Percentiles rank a stretch among this genome's conserved stretches.
phyloP scores from a whole-genome alignment of 2,329 filamentous ascomycete genomes.

The Xylariaceae sp. region DNA sequence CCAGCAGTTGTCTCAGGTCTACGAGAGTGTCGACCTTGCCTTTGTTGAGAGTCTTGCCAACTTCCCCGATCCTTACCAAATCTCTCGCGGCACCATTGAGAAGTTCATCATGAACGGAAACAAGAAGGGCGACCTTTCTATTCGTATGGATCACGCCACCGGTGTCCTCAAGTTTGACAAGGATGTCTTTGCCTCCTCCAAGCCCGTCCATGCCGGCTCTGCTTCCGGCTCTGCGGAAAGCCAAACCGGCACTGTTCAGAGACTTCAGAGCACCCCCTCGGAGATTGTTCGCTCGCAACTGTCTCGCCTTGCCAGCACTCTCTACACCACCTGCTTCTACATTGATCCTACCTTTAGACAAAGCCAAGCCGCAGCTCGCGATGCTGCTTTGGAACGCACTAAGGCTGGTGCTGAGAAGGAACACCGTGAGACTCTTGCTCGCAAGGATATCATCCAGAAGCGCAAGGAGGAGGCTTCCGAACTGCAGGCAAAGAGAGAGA shows the following conservation, averaged over 20 bases:
- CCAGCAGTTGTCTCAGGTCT: conserved; percentile 98
- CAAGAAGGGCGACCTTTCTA: conserved; percentile 97
- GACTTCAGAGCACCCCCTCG: conserved; percentile 93
- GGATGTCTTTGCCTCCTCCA: conserved; percentile 95
- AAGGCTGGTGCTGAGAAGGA: conserved; percentile 88
- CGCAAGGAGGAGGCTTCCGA: conserved; percentile 95
- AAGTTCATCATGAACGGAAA: conserved; percentile 99
- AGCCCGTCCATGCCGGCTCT: conserved; percentile 81
- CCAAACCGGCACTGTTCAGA: conserved; percentile 80
- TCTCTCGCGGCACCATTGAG: conserved; percentile 84
- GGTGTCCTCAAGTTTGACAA: conserved; percentile 96
- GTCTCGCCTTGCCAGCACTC: conserved; percentile 80
- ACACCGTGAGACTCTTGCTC: conserved; percentile 75
- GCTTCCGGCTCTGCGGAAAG: conserved; percentile 80
- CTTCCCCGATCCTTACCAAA: conserved; percentile 95
- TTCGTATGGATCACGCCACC: conserved; percentile 92
- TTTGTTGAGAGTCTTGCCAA: conserved; percentile 92
- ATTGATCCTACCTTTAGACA: conserved; percentile 88
- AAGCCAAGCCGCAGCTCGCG: conserved; percentile 70
- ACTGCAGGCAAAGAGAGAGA: conserved; percentile 79
- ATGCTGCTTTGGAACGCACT: conserved; percentile 74
- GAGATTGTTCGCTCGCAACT: conserved; percentile 97
- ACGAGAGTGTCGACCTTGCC: conserved; percentile 91
- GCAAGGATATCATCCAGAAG: conserved; percentile 89
- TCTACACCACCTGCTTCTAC: conserved; percentile 93